Conservation (phyloP, 352 stramenopile species). For the Phytophthora boehmeriae region DNA sequence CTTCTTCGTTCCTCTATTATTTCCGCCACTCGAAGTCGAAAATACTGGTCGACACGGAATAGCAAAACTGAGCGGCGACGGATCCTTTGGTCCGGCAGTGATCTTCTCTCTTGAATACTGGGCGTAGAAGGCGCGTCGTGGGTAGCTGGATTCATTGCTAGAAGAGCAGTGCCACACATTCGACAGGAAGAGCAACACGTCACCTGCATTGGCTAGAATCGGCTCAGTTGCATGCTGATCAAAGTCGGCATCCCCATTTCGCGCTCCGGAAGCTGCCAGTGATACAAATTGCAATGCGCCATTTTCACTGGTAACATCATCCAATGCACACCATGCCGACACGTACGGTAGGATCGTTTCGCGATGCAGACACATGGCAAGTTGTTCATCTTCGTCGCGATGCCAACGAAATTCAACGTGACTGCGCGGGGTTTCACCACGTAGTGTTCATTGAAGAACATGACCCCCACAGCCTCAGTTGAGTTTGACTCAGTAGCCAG, state of each 20-base stretch:
- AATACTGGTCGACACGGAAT: conserved; percentile 42
- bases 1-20: background rate
- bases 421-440: conserved; percentile 68
- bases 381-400: conserved; percentile 76
- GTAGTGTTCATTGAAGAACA: conserved; percentile 87
- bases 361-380: conserved; percentile 73
- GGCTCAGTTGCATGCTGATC: conserved; percentile 31
- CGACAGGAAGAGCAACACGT: conserved; percentile 71
- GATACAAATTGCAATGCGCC: conserved; percentile 66
- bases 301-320: conserved; percentile 57
- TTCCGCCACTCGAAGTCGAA: background rate
- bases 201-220: conserved; percentile 39
- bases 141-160: conserved; percentile 47
- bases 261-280: conserved; percentile 8
- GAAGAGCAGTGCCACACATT: conserved; percentile 79
- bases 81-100: conserved; percentile 41
- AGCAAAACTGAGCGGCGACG: conserved; percentile 65
- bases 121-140: conserved; percentile 70
- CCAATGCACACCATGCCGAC: conserved; percentile 72
- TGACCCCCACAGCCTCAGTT: conserved; percentile 8
- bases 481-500: conserved; percentile 7
- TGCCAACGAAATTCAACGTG: conserved; percentile 78
- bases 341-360: conserved; percentile 54
- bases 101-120: conserved; percentile 67
- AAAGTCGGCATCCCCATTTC: conserved; percentile 4